Evolutionary conservation across 768 basidiomycete genomes (phyloP).

Genomic region (Lentinula edodes): DNA sequence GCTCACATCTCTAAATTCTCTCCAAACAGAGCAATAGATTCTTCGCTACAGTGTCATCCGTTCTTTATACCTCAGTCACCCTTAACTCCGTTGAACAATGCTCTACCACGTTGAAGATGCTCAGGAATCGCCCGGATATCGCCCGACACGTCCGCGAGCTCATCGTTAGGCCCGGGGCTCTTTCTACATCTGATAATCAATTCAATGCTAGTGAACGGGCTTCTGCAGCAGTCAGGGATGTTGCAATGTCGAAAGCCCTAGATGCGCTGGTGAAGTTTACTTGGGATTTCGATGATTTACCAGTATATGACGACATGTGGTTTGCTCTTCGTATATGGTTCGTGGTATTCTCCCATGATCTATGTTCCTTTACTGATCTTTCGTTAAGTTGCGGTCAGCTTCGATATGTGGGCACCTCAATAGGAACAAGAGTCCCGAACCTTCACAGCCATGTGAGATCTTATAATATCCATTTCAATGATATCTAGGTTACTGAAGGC

Average conservation of each 20-base stretch:
- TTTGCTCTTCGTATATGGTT: conserved; percentile 64
- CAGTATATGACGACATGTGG: conserved; percentile 74
- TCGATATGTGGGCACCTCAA: conserved; percentile 53
- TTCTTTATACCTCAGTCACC: conserved; percentile 55
- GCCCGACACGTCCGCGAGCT: conserved; percentile 67
- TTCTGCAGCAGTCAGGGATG: conserved; percentile 45
- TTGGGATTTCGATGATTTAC: conserved; percentile 70
- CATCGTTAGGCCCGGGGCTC: conserved; percentile 35
- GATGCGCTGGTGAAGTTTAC: conserved; percentile 63
- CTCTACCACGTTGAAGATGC: conserved; percentile 59
- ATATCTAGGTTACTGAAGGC: neutral
- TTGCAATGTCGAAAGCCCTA: conserved; percentile 42
- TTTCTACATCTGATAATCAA: neutral
- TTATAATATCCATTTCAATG: neutral
- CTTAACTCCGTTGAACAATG: conserved; percentile 57
- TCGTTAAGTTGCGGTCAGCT: conserved; percentile 57
- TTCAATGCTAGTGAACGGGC: conserved; percentile 29
- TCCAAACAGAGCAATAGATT: conserved; percentile 45
- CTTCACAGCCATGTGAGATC: conserved; percentile 56
- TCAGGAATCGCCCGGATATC: conserved; percentile 43
- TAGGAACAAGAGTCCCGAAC: conserved; percentile 55
- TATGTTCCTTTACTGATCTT: conserved; percentile 4
- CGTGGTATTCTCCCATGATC: conserved; percentile 13
- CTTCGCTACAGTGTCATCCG: conserved; percentile 45
- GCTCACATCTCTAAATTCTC: neutral